Percentiles rank a stretch among this genome's conserved stretches.
phyloP scores from a whole-genome alignment of 2,329 filamentous ascomycete species.

The Diaporthe helianthi region DNA sequence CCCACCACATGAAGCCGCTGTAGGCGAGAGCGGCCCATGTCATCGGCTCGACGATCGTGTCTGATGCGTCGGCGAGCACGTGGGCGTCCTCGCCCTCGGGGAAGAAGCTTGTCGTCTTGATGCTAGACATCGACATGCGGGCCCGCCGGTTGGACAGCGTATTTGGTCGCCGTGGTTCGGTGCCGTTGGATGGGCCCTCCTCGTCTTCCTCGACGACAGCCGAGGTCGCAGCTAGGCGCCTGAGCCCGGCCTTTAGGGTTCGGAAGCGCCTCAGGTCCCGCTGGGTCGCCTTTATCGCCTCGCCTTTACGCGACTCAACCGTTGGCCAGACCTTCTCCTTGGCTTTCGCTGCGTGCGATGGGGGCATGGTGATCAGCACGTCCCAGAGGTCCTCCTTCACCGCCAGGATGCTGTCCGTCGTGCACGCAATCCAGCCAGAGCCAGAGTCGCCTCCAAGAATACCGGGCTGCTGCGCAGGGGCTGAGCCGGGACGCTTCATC shows the following conservation, averaged over 20 bases:
- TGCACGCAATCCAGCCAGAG: slow-evolving; percentile 89
- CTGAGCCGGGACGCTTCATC: slow-evolving; percentile 45
- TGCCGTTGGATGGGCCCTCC: not conserved
- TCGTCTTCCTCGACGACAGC: slow-evolving; percentile 34
- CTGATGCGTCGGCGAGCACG: slow-evolving; percentile 55
- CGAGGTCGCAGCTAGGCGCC: slow-evolving; percentile 47
- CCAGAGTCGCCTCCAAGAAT: slow-evolving; percentile 54
- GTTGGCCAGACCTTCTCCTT: slow-evolving; percentile 75
- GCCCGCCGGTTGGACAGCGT: slow-evolving; percentile 22
- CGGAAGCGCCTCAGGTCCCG: slow-evolving; percentile 85
- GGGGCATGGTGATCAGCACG: slow-evolving; percentile 83
- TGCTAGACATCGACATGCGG: slow-evolving; percentile 32
- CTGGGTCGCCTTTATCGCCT: slow-evolving; percentile 82
- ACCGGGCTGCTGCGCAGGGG: slow-evolving; percentile 27
- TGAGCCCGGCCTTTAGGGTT: slow-evolving; percentile 69
- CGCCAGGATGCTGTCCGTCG: slow-evolving; percentile 89
- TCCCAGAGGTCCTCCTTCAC: slow-evolving; percentile 91
- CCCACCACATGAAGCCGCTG: slow-evolving; percentile 89
- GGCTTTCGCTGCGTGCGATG: slow-evolving; percentile 63
- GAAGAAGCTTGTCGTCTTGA: slow-evolving; percentile 25
- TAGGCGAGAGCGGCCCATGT: slow-evolving; percentile 80
- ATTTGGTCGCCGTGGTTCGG: slow-evolving; percentile 29
- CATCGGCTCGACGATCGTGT: slow-evolving; percentile 66
- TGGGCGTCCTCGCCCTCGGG: slow-evolving; percentile 45
- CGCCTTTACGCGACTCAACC: slow-evolving; percentile 70